Evolutionary conservation across 2,329 filamentous ascomycete genomes (phyloP).

Genomic region (Sclerotinia glacialis): DNA sequence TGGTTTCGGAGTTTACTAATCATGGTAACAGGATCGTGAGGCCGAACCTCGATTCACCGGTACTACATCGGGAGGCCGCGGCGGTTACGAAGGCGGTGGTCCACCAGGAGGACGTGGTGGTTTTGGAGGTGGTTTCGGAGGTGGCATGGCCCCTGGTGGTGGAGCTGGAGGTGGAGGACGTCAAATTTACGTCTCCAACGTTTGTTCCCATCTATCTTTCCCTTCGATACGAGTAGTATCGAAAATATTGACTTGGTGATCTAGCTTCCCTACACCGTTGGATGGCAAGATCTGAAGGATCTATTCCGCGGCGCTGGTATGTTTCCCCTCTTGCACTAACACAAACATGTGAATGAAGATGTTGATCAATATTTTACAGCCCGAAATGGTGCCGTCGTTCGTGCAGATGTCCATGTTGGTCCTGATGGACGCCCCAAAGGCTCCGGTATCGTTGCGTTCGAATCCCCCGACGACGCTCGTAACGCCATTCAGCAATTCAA

Average conservation of each 20-base stretch:
- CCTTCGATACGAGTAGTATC: constrained; percentile 35
- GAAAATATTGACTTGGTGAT: constrained; percentile 42
- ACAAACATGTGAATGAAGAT: constrained; percentile 27
- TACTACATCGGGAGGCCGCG: constrained; percentile 60
- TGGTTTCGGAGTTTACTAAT: constrained; percentile 6
- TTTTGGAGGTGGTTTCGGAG: constrained; percentile 42
- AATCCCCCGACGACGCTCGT: constrained; percentile 88
- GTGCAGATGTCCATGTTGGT: constrained; percentile 90
- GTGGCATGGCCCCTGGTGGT: constrained; percentile 48
- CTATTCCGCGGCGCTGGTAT: constrained; percentile 96
- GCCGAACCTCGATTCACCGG: constrained; percentile 92
- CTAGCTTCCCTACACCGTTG: constrained; percentile 93
- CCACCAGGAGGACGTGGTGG: constrained; percentile 22
- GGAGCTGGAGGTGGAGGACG: constrained; percentile 66
- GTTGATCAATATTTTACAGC: constrained; percentile 42
- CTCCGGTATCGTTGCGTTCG: constrained; percentile 94
- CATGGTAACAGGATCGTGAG: constrained; percentile 75
- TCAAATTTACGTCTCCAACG: constrained; percentile 97
- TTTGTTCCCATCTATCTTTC: constrained; percentile 59
- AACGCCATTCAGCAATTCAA: constrained; percentile 98
- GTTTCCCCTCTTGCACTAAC: constrained; percentile 43
- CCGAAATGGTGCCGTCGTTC: constrained; percentile 76
- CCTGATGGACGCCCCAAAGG: constrained; percentile 93
- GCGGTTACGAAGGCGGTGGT: constrained; percentile 48
- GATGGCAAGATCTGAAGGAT: constrained; percentile 99